Evolutionary conservation across 2,329 filamentous ascomycete genomes (phyloP).

Genomic region (Fusarium tanahbumbuense): DNA sequence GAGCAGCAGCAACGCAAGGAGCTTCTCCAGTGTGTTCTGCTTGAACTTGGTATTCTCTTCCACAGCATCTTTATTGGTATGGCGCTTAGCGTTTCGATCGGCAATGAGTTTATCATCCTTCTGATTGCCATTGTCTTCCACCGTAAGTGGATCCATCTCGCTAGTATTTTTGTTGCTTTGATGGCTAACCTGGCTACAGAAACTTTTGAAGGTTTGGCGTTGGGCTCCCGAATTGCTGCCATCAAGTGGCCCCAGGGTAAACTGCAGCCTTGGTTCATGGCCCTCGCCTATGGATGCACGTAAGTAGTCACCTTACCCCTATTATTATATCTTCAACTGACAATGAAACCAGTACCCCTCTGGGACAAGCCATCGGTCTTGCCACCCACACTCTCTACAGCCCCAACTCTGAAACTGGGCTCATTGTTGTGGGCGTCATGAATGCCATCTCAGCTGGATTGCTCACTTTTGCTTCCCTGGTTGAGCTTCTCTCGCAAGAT

Average conservation of each 20-base stretch:
- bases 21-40: slow-evolving; percentile 79
- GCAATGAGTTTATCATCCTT: slow-evolving; percentile 81
- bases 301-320: slow-evolving; percentile 47
- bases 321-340: slow-evolving; percentile 11
- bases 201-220: slow-evolving; percentile 67
- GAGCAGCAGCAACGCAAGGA: slow-evolving; percentile 72
- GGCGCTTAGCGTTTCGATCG: slow-evolving; percentile 82
- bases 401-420: slow-evolving; percentile 71
- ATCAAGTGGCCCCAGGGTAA: slow-evolving; percentile 57
- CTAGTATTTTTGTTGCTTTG: fast-evolving
- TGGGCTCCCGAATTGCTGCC: slow-evolving; percentile 72
- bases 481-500: slow-evolving; percentile 78
- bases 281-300: slow-evolving; percentile 67
- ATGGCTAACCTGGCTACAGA: slow-evolving; percentile 48
- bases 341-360: slow-evolving; percentile 65
- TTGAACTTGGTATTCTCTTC: slow-evolving; percentile 77
- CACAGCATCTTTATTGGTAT: slow-evolving; percentile 83
- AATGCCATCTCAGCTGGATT: slow-evolving; percentile 79
- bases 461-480: slow-evolving; percentile 77
- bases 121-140: slow-evolving; percentile 84
- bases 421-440: slow-evolving; percentile 79
- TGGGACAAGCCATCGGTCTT: slow-evolving; percentile 79
- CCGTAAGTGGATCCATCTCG: slow-evolving; percentile 51
- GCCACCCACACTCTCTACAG: slow-evolving; percentile 77
- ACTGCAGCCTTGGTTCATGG: slow-evolving; percentile 67